phyloP scores from a whole-genome alignment of 371 early-diverging fungal species.

The Nematocida sp. region DNA sequence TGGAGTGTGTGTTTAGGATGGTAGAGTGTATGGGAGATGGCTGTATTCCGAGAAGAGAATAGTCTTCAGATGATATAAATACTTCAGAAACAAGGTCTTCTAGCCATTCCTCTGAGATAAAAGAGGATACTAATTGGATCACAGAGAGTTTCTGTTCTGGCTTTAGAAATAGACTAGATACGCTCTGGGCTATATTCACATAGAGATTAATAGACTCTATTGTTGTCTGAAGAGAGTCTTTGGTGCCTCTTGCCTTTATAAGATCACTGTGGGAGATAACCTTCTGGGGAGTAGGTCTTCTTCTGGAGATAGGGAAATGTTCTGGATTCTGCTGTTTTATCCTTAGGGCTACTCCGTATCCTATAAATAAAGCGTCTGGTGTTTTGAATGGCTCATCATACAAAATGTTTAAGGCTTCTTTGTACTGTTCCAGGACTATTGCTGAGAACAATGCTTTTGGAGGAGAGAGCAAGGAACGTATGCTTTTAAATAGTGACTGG shows the following conservation, averaged over 20 bases:
- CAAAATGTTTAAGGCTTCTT: slow-evolving; percentile 21
- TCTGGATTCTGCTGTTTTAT: background rate
- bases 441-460: slow-evolving; percentile 4
- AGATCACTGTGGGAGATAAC: too few relatives aligned
- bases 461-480: background rate
- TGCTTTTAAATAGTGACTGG: slow-evolving; percentile 8
- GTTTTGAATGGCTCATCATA: slow-evolving; percentile 24
- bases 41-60: slow-evolving; percentile 29
- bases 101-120: slow-evolving; percentile 36
- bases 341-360: slow-evolving; percentile 7
- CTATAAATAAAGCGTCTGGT: slow-evolving; percentile 21
- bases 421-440: slow-evolving; percentile 29
- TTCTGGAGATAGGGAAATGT: slow-evolving; percentile 21
- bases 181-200: background rate
- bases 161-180: slow-evolving; percentile 1
- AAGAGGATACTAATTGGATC: slow-evolving; percentile 3
- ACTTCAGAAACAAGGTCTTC: slow-evolving; percentile 47
- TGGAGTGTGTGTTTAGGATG: background rate
- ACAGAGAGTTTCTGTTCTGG: slow-evolving; percentile 29
- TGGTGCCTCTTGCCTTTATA: background rate
- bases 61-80: slow-evolving; percentile 43
- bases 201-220: slow-evolving; percentile 2
- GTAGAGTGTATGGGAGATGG: slow-evolving; percentile 2
- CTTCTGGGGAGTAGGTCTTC: too few relatives aligned
- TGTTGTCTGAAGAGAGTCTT: background rate